A percentile compares a stretch with the other conserved stretches of the same genome.
Evolutionary conservation across 352 stramenopile genomes (phyloP).

Genomic region (Elongisporangium anandrum): DNA sequence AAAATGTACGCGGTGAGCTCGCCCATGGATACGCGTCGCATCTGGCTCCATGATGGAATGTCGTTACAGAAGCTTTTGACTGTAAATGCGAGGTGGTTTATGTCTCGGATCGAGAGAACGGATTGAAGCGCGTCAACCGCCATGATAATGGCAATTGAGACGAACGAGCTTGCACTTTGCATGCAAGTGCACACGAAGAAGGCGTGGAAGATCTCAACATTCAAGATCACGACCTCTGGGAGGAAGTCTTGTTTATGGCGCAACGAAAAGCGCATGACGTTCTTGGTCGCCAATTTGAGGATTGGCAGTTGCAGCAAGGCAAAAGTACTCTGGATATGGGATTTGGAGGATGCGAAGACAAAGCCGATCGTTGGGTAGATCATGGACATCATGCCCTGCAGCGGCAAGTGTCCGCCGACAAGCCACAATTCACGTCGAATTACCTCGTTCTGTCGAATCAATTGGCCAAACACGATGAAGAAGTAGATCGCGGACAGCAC

Average conservation of each 20-base stretch:
- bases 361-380: slow-evolving; percentile 21
- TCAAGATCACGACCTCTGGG: slow-evolving; percentile 28
- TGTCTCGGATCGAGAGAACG: slow-evolving; percentile 3
- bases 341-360: slow-evolving; percentile 10
- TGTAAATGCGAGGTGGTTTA: not conserved
- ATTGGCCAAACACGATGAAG: not conserved
- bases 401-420: slow-evolving; percentile 3
- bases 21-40: slow-evolving; percentile 2
- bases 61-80: not conserved
- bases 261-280: slow-evolving; percentile 15
- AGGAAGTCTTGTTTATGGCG: slow-evolving; percentile 16
- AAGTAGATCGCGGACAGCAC: not conserved
- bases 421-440: not conserved
- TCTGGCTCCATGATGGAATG: not conserved
- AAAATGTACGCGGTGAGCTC: slow-evolving; percentile 3
- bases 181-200: slow-evolving; percentile 40
- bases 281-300: slow-evolving; percentile 19
- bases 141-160: slow-evolving; percentile 18
- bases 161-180: slow-evolving; percentile 22
- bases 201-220: slow-evolving; percentile 38
- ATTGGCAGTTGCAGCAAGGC: slow-evolving; percentile 13
- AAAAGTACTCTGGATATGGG: slow-evolving; percentile 16
- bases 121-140: slow-evolving; percentile 13
- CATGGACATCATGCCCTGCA: slow-evolving; percentile 9
- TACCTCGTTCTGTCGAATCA: not conserved